These are phyloP conservation scores for Ogataea kodamae DNA, from an alignment of 805 yeast species.

Conservation along the genomic window DNA sequence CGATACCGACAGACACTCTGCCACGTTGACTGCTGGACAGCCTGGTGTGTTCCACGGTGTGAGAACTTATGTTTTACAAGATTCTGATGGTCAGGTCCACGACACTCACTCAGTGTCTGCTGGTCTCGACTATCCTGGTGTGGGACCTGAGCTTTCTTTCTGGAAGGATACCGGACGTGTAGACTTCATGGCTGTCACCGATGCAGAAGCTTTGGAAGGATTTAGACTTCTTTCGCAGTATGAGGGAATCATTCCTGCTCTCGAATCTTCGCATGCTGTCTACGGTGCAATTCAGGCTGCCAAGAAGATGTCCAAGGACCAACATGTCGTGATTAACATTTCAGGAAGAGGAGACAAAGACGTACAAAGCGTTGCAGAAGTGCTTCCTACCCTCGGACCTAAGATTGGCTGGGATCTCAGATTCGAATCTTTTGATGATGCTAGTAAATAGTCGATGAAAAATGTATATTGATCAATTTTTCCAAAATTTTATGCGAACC, in stretches of 20 bases:
- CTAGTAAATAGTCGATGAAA: constrained; percentile 13
- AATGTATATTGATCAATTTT: constrained; percentile 1
- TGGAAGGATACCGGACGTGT: constrained; percentile 97
- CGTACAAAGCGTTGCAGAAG: constrained; percentile 95
- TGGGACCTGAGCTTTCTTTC: constrained; percentile 94
- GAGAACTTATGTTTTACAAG: constrained; percentile 88
- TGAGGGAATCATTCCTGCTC: constrained; percentile 98
- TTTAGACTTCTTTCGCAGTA: constrained; percentile 83
- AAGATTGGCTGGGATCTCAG: constrained; percentile 94
- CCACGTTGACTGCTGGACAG: constrained; percentile 89
- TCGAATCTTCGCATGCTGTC: constrained; percentile 96
- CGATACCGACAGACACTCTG: constrained; percentile 85
- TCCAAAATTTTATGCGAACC: not conserved
- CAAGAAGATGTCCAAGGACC: constrained; percentile 70
- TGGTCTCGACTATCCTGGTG: constrained; percentile 98
- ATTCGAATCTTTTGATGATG: constrained; percentile 50
- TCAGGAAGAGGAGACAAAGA: constrained; percentile 99
- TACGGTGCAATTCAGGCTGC: constrained; percentile 89
- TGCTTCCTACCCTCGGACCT: constrained; percentile 85
- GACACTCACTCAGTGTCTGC: constrained; percentile 99
- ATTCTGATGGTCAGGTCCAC: constrained; percentile 89
- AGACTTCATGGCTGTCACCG: constrained; percentile 85
- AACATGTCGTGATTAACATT: constrained; percentile 81
- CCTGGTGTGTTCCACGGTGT: constrained; percentile 99
- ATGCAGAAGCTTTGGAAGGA: constrained; percentile 91